Evolutionary conservation across 108 stramenopile species (phyloP).

Genomic region (Epipyxis sp.): DNA sequence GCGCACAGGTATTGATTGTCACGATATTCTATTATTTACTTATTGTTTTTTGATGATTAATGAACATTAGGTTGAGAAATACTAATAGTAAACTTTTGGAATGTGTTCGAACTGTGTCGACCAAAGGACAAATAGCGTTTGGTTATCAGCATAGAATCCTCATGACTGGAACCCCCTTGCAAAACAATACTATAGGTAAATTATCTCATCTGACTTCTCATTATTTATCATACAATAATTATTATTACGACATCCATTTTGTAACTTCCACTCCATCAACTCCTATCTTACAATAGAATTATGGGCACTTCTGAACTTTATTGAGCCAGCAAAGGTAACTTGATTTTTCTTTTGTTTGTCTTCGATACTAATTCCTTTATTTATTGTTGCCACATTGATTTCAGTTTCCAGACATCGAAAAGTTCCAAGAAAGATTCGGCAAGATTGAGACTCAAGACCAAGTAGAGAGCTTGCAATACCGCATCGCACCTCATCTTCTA

Average conservation of each 20-base stretch:
- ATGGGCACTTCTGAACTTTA: slow-evolving; percentile 94
- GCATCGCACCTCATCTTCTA: slow-evolving; percentile 94
- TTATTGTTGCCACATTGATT: no score
- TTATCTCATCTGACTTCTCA: no score
- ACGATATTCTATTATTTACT: no score
- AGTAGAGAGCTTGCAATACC: slow-evolving; percentile 78
- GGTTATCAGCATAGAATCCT: slow-evolving; percentile 89
- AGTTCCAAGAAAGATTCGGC: slow-evolving; percentile 80
- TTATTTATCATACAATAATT: no score
- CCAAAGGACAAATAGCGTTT: slow-evolving; percentile 56
- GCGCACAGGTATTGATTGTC: no score
- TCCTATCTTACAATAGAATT: no score
- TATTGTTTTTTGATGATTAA: no score
- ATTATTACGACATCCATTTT: no score
- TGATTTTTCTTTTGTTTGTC: no score
- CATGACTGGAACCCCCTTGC: slow-evolving; percentile 98
- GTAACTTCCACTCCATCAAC: no score
- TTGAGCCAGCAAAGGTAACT: slow-evolving; percentile 86
- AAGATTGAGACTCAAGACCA: slow-evolving; percentile 84
- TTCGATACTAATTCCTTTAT: no score
- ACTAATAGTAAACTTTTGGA: slow-evolving; percentile 85
- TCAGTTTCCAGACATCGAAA: slow-evolving; percentile 80
- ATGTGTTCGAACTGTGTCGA: slow-evolving; percentile 84
- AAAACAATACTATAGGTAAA: slow-evolving; percentile 91
- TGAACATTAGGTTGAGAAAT: slow-evolving; percentile 79